A percentile compares a stretch with the other conserved stretches of the same genome.
Evolutionary conservation across 805 yeast species (phyloP).

Genomic region (Cyberlindnera nakhonratchasimensis): DNA sequence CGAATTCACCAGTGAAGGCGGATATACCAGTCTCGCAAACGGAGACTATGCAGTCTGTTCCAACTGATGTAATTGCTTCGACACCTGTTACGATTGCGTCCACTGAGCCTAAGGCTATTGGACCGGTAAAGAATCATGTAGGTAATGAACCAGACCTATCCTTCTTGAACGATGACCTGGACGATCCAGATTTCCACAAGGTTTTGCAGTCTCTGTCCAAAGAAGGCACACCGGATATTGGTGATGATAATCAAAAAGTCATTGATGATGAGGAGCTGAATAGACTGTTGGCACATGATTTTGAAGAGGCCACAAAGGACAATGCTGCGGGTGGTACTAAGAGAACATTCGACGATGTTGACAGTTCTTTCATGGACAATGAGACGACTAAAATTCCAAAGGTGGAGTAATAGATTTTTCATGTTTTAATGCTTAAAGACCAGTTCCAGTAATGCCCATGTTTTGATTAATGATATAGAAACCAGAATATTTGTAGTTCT

Average conservation of each 20-base stretch:
- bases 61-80: not conserved
- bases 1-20: too few relatives aligned
- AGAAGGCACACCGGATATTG: conserved; percentile 28
- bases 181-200: conserved; percentile 28
- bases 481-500: too few relatives aligned
- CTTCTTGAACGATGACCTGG: conserved; percentile 10
- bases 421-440: not conserved
- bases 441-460: not conserved
- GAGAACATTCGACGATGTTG: conserved; percentile 15
- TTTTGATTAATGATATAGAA: not conserved
- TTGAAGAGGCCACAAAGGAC: conserved; percentile 5
- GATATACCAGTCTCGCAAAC: too few relatives aligned
- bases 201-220: conserved; percentile 27
- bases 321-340: conserved; percentile 1
- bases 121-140: not conserved
- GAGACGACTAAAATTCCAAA: conserved; percentile 32
- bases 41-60: not conserved
- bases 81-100: not conserved
- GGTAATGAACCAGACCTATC: conserved; percentile 1
- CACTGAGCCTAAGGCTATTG: not conserved
- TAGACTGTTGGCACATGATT: conserved; percentile 23
- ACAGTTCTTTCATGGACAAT: conserved; percentile 1
- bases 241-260: conserved; percentile 10
- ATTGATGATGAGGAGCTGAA: conserved; percentile 29
- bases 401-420: conserved; percentile 7